Evolutionary conservation across 2,329 filamentous ascomycete genomes (phyloP).

Genomic region (Bimuria novae-zelandiae): DNA sequence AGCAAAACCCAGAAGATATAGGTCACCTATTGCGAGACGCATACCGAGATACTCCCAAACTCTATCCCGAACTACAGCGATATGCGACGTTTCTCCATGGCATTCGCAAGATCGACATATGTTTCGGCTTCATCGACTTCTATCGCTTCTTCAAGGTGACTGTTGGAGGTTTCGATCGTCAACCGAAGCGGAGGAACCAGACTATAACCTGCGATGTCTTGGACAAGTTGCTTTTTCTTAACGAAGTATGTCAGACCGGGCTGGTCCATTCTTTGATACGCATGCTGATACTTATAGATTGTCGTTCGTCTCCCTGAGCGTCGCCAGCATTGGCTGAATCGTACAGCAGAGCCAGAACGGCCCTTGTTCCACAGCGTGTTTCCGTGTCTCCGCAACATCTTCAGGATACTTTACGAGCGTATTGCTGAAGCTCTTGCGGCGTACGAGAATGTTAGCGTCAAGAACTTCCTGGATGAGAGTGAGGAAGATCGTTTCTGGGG

Average conservation of each 20-base stretch:
- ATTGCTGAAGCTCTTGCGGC: constrained; percentile 21
- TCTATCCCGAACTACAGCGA: constrained; percentile 27
- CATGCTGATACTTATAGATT: not conserved
- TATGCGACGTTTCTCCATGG: constrained; percentile 33
- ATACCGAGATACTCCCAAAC: constrained; percentile 24
- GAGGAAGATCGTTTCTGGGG: constrained; percentile 20
- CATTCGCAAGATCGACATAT: constrained; percentile 27
- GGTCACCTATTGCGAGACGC: constrained; percentile 8
- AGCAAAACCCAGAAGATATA: not conserved
- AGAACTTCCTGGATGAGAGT: constrained; percentile 24
- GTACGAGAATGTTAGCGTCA: constrained; percentile 16
- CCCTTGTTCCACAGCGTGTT: constrained; percentile 23
- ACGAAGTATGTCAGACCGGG: constrained; percentile 13
- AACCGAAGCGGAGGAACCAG: not conserved
- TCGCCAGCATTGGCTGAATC: constrained; percentile 14
- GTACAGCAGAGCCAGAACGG: not conserved
- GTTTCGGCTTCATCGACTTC: constrained; percentile 21
- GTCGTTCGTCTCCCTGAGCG: constrained; percentile 21
- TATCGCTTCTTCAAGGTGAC: constrained; percentile 38
- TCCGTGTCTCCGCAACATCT: constrained; percentile 28
- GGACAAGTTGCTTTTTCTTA: constrained; percentile 26
- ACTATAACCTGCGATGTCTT: constrained; percentile 23
- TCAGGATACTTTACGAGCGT: constrained; percentile 32
- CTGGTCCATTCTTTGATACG: not conserved
- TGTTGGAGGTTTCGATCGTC: constrained; percentile 15